Evolutionary conservation across 2,329 filamentous ascomycete genomes (phyloP).

Genomic region (Colletotrichum australisinense): DNA sequence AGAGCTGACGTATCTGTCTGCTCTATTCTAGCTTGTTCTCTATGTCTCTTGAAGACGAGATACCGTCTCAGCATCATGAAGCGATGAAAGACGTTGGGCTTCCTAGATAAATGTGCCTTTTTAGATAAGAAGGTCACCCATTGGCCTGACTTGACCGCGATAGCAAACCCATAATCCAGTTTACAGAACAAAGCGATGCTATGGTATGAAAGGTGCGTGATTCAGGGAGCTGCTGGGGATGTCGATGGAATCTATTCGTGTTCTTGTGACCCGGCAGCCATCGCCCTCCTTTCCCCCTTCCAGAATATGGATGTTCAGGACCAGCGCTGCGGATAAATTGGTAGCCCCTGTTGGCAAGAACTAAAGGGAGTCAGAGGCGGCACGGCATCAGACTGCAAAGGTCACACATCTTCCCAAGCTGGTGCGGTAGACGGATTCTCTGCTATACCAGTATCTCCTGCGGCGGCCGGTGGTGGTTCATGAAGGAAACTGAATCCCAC

Average conservation of each 20-base stretch:
- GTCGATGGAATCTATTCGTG: conserved; percentile 39
- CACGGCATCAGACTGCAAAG: conserved; percentile 19
- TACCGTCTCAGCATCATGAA: no score
- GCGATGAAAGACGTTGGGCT: no score
- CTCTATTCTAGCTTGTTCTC: no score
- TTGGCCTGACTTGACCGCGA: conserved; percentile 38
- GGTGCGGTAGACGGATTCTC: fast-evolving
- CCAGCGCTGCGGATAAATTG: conserved; percentile 36
- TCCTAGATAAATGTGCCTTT: no score
- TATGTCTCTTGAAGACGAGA: no score
- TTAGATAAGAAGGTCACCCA: no score
- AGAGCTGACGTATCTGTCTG: no score
- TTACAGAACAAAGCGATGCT: conserved; percentile 27
- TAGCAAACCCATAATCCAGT: conserved; percentile 36
- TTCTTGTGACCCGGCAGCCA: conserved; percentile 41
- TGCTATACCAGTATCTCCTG: not conserved
- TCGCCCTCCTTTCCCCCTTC: conserved; percentile 27
- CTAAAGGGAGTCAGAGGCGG: conserved; percentile 36
- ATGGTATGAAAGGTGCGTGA: not conserved
- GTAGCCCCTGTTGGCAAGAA: conserved; percentile 40
- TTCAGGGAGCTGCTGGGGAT: conserved; percentile 31
- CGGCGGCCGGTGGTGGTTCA: not conserved
- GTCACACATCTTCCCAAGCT: not conserved
- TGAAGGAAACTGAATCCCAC: no score
- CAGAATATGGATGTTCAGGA: conserved; percentile 34